Percentiles rank a stretch among this genome's conserved stretches.
phyloP scores from a whole-genome alignment of 1,284 basidiomycete genomes.

The Caloboletus inedulis region DNA sequence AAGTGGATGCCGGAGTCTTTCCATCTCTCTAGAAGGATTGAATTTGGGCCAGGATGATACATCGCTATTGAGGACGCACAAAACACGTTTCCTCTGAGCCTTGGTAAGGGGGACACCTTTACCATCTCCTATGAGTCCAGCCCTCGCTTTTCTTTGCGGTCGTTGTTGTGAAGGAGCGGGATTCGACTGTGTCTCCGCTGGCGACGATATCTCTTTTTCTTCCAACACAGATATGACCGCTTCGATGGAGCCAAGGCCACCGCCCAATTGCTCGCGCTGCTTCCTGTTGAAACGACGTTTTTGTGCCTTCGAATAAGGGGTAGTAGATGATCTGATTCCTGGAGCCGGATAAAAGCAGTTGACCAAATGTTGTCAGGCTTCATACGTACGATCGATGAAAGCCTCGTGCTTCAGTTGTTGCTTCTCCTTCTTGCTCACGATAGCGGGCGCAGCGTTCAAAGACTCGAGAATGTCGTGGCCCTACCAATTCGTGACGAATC shows the following conservation, averaged over 20 bases:
- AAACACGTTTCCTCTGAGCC: conserved; percentile 61
- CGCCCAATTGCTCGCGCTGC: conserved; percentile 64
- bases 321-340: conserved; percentile 55
- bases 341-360: conserved; percentile 3
- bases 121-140: conserved; percentile 68
- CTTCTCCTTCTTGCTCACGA: conserved; percentile 63
- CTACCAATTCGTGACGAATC: conserved; percentile 29
- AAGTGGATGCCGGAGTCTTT: conserved; percentile 67
- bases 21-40: conserved; percentile 49
- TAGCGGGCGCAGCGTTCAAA: conserved; percentile 8
- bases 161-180: conserved; percentile 1
- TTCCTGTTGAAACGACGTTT: conserved; percentile 67
- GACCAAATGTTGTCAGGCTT: background rate
- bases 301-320: conserved; percentile 76
- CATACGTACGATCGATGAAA: conserved; percentile 58
- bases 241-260: conserved; percentile 58
- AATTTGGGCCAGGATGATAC: conserved; percentile 8
- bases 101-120: conserved; percentile 59
- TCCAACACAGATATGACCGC: conserved; percentile 53
- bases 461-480: conserved; percentile 43
- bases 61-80: conserved; percentile 51
- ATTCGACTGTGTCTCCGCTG: conserved; percentile 22
- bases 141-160: conserved; percentile 28
- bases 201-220: conserved; percentile 28
- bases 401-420: conserved; percentile 62